phyloP scores from a whole-genome alignment of 345 rosid genomes.

The Lepidium africanum region DNA sequence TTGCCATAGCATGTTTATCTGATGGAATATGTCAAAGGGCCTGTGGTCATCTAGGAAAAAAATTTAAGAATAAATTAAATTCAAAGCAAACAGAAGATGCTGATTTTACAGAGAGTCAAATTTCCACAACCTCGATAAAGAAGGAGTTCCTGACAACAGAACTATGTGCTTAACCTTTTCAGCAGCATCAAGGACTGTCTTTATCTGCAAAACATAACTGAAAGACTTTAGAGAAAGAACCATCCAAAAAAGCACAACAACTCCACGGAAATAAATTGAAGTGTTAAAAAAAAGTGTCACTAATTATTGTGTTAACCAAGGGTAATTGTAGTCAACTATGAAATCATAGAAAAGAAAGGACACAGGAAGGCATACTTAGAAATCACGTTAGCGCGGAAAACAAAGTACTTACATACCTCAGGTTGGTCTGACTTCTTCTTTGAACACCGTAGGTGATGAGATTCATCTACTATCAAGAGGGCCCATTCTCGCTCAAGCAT shows the following conservation, averaged over 20 bases:
- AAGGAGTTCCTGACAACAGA: constrained; percentile 93
- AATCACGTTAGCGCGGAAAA: neutral
- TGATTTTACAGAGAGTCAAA: constrained; percentile 3
- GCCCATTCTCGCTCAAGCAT: constrained; percentile 82
- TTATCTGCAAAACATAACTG: constrained; percentile 38
- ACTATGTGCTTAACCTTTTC: constrained; percentile 64
- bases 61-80: neutral
- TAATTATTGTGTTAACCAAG: neutral
- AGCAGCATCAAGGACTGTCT: constrained; percentile 77
- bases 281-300: constrained; percentile 9
- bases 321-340: neutral
- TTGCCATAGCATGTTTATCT: constrained; percentile 91
- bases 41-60: constrained; percentile 57
- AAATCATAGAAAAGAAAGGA: neutral
- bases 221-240: constrained; percentile 7
- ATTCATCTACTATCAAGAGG: constrained; percentile 83
- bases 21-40: constrained; percentile 96
- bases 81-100: constrained; percentile 8
- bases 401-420: constrained; percentile 49
- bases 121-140: constrained; percentile 82
- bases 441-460: constrained; percentile 83
- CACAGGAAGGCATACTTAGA: neutral
- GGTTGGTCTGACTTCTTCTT: constrained; percentile 58
- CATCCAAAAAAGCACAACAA: neutral
- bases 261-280: neutral